Evolutionary conservation across 2,329 filamentous ascomycete genomes (phyloP).

Genomic region (Monosporascus ibericus): DNA sequence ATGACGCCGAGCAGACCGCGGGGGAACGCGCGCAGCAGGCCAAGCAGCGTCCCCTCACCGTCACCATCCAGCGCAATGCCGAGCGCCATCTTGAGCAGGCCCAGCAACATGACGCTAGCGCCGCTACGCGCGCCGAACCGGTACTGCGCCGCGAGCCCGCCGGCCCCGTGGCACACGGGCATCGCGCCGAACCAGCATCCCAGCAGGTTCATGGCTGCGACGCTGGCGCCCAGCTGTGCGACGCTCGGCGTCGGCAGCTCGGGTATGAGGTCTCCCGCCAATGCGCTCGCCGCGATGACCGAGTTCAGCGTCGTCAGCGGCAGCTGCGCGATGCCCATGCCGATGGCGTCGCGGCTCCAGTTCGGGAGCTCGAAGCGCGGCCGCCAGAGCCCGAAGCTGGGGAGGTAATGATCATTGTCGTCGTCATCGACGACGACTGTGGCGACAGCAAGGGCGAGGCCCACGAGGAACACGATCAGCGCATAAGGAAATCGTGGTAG

Average conservation of each 20-base stretch:
- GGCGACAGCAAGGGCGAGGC: slow-evolving; percentile 57
- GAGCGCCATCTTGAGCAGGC: slow-evolving; percentile 66
- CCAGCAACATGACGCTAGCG: slow-evolving; percentile 74
- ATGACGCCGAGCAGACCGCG: slow-evolving; percentile 74
- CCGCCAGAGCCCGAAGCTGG: slow-evolving; percentile 53
- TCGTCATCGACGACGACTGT: slow-evolving; percentile 28
- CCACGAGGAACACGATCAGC: slow-evolving; percentile 62
- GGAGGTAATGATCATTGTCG: slow-evolving; percentile 29
- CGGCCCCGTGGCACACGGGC: slow-evolving; percentile 91
- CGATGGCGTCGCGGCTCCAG: slow-evolving; percentile 33
- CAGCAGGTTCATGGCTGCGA: slow-evolving; percentile 75
- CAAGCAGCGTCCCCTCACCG: slow-evolving; percentile 66
- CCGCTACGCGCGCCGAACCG: slow-evolving; percentile 88
- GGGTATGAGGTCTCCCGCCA: slow-evolving; percentile 73
- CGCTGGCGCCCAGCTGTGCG: slow-evolving; percentile 73
- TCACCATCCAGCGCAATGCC: slow-evolving; percentile 56
- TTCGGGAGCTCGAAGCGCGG: slow-evolving; percentile 45
- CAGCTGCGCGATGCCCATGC: slow-evolving; percentile 75
- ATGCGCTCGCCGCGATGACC: slow-evolving; percentile 76
- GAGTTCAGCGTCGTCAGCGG: slow-evolving; percentile 91
- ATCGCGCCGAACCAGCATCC: slow-evolving; percentile 91
- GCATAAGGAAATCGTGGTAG: slow-evolving; percentile 71
- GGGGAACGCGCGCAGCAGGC: slow-evolving; percentile 67
- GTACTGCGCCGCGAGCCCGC: slow-evolving; percentile 84
- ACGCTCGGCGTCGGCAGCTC: slow-evolving; percentile 60